Evolutionary conservation across 2,329 filamentous ascomycete species (phyloP), one percentile per base, ranked within the genome.

Genomic region (Colletotrichum simmondsii): DNA sequence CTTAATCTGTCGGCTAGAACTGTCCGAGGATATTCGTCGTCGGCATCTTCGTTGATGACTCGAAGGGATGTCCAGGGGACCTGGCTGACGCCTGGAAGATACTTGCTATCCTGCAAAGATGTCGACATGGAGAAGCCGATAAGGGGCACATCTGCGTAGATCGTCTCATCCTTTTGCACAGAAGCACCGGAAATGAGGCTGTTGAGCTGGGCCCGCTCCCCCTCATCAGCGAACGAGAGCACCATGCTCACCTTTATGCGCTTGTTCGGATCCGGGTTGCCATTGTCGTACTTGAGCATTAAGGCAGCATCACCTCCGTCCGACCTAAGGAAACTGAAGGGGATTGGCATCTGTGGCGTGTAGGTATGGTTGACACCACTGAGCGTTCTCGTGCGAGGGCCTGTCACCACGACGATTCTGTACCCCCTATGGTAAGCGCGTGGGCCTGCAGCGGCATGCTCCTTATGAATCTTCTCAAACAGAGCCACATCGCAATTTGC

Each of bases 341-440:
- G 90, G 58, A 97, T 87, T 0, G 94, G 94, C 26, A 89, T 83
- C 24, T 89, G 87, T 5, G 91, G 89, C 16, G 88, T 85, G 58
- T 95, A 88, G 16, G 89, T 85, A 79, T 97, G 93, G 72, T 92
- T 92, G 64, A 97, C 89, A 56, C 91, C 93, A 79, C 93, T 95
- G 46, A 97, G 84, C 1, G 93, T 93, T 79, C 95, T 94, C 64
- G 91, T 94, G 73, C 89, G 91, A 2, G 94, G 90, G 10, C 93
- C 93, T 0, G 95, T 97, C 42, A 95, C 90, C 19, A 97, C 88
- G 10, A 93, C 90, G 59, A 98, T 84, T 26, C 95, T 91, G 83
- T 93, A 97, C 0, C 95, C 95, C 54, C 92, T 89, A 80, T 98
- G 95, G 78, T 92, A 89, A 68, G 86, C 91, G 56, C 94, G 91